Percentiles rank a stretch among this genome's conserved stretches.
Conservation (phyloP, 345 rosid species). For the Linum trigynum region DNA sequence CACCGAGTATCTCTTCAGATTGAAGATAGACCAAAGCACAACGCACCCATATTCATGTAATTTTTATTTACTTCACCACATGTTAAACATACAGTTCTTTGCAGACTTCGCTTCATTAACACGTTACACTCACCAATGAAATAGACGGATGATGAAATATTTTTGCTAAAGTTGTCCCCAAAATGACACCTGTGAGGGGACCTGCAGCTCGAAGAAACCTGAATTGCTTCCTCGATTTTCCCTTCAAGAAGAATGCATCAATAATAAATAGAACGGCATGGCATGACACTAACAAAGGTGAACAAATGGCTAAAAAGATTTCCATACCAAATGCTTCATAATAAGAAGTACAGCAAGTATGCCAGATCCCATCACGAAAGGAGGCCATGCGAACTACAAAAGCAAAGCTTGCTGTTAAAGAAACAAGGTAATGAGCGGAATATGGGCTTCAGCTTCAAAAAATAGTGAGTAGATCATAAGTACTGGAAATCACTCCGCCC, state of each 20-base stretch:
- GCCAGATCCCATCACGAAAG: constrained; percentile 89
- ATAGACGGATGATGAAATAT: constrained; percentile 71
- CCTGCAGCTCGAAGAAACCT: constrained; percentile 85
- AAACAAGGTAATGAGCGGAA: constrained; percentile 31
- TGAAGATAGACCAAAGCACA: background rate
- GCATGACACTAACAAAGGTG: background rate
- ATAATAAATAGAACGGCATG: constrained; percentile 7
- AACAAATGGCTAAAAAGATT: constrained; percentile 8
- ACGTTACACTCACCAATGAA: constrained; percentile 57
- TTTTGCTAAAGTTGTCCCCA: constrained; percentile 80
- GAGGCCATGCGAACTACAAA: constrained; percentile 99
- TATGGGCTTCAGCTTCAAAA: constrained; percentile 6
- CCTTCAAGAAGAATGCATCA: constrained; percentile 42
- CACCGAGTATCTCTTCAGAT: background rate
- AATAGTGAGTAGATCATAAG: too few species aligned
- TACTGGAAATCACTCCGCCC: too few species aligned
- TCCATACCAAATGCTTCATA: constrained; percentile 86
- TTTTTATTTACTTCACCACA: too few species aligned
- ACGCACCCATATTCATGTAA: background rate
- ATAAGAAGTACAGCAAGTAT: constrained; percentile 69
- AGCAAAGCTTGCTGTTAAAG: constrained; percentile 52
- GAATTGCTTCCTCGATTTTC: constrained; percentile 77
- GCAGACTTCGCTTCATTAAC: background rate
- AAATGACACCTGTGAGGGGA: constrained; percentile 81
- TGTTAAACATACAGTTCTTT: background rate